These are phyloP conservation scores for Grigorovia transvaalensis DNA, from an alignment of 805 yeast species.

Conservation along the genomic window DNA sequence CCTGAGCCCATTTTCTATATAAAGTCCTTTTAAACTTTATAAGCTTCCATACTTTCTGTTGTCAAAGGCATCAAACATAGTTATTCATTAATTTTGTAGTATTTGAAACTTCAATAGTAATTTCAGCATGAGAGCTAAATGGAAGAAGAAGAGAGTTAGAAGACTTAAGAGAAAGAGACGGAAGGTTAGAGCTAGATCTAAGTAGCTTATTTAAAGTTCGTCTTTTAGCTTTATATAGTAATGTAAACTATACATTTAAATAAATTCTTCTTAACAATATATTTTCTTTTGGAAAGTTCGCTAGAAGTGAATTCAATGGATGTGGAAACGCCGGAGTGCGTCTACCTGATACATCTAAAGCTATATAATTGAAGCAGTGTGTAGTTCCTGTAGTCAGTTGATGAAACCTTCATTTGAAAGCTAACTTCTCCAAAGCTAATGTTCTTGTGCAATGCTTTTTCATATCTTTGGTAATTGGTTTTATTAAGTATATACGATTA, in stretches of 20 bases:
- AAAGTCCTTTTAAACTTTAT: no score
- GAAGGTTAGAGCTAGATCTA: conserved; percentile 99
- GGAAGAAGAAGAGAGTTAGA: conserved; percentile 97
- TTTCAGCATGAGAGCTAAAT: conserved; percentile 77
- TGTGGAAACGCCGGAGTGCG: no score
- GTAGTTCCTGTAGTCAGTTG: no score
- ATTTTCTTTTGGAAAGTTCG: no score
- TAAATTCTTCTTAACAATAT: background rate
- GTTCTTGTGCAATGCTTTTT: background rate
- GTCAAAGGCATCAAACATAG: background rate
- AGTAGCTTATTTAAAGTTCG: conserved; percentile 47
- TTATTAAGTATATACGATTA: background rate
- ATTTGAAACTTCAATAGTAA: no score
- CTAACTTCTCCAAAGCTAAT: no score
- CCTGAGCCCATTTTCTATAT: background rate
- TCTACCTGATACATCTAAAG: no score
- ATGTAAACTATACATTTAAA: background rate
- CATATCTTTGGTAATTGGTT: background rate
- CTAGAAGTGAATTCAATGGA: no score
- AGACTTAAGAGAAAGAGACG: conserved; percentile 99
- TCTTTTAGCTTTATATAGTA: background rate
- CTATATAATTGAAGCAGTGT: no score
- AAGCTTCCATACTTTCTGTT: no score
- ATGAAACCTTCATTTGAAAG: no score
- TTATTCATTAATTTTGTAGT: no score